Conservation (phyloP, 129 eudicot genomes). For the Kitagawia praeruptora region DNA sequence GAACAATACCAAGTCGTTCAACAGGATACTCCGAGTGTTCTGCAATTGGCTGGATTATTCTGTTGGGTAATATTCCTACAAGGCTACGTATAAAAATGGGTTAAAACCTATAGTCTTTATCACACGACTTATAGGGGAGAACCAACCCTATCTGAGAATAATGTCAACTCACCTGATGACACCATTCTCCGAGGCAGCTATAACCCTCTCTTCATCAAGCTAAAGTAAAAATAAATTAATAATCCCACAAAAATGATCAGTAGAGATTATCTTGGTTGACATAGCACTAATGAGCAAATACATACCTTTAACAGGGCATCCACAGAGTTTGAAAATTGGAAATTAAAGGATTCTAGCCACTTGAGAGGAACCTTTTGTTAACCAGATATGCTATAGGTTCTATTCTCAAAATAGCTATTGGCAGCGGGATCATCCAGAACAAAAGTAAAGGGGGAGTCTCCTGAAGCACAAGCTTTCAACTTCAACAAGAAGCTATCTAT, state of each 20-base stretch:
- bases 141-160: neutral
- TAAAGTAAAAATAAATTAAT: slow-evolving; percentile 15
- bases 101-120: slow-evolving; percentile 13
- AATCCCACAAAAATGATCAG: neutral
- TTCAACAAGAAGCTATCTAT: slow-evolving; percentile 61
- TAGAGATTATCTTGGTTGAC: neutral
- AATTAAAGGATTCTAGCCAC: neutral
- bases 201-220: slow-evolving; percentile 93
- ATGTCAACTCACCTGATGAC: slow-evolving; percentile 54
- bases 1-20: slow-evolving; percentile 86
- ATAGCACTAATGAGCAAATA: slow-evolving; percentile 6
- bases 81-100: slow-evolving; percentile 38
- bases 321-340: slow-evolving; percentile 57
- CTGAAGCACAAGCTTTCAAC: slow-evolving; percentile 66
- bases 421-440: slow-evolving; percentile 91
- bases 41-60: slow-evolving; percentile 92
- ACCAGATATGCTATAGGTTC: neutral
- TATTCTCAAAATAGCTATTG: slow-evolving; percentile 78
- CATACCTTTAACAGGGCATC: slow-evolving; percentile 79
- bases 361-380: neutral
- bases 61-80: slow-evolving; percentile 92
- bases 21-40: slow-evolving; percentile 96
- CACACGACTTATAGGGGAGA: neutral
- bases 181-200: slow-evolving; percentile 82
- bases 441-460: slow-evolving; percentile 59